These are phyloP conservation scores for Tolypocladium pustulatum DNA, from an alignment of 2,329 filamentous ascomycete species.

Conservation along the genomic window DNA sequence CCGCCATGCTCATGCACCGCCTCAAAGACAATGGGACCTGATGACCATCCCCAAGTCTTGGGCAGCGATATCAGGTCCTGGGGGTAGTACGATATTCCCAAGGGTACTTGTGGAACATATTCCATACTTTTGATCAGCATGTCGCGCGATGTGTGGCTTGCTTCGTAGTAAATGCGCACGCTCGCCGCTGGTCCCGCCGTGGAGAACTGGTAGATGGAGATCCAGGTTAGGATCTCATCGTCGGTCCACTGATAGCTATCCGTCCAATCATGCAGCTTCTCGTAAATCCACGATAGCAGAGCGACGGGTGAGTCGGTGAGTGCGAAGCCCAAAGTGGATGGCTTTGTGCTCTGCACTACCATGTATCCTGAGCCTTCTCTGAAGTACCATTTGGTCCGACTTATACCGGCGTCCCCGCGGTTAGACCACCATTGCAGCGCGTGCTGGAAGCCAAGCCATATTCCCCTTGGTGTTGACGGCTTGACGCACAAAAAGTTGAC, in stretches of 20 bases:
- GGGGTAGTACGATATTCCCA: slow-evolving; percentile 45
- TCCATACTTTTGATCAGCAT: slow-evolving; percentile 4
- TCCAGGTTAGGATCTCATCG: slow-evolving; percentile 67
- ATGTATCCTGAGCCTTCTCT: slow-evolving; percentile 34
- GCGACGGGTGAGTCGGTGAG: slow-evolving; percentile 61
- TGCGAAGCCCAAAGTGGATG: slow-evolving; percentile 61
- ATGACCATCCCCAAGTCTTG: slow-evolving; percentile 42
- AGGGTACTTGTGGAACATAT: slow-evolving; percentile 24
- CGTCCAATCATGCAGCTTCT: slow-evolving; percentile 67
- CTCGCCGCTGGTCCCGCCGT: slow-evolving; percentile 58
- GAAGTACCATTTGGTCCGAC: slow-evolving; percentile 46
- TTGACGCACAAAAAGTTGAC: slow-evolving; percentile 19
- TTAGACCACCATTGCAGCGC: neutral
- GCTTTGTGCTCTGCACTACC: slow-evolving; percentile 46
- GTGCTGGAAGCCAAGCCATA: slow-evolving; percentile 1
- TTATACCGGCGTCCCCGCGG: slow-evolving; percentile 14
- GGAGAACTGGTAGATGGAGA: slow-evolving; percentile 63
- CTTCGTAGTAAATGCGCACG: slow-evolving; percentile 64
- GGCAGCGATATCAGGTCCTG: slow-evolving; percentile 46
- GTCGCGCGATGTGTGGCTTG: slow-evolving; percentile 26
- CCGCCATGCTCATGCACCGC: slow-evolving; percentile 38
- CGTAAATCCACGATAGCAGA: slow-evolving; percentile 68
- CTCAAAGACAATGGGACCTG: slow-evolving; percentile 52
- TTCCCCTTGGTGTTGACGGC: neutral
- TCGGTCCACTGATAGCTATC: slow-evolving; percentile 64